These are phyloP conservation scores for Diaporthe sp. DNA, from an alignment of 2,329 filamentous ascomycete species.

Conservation along the genomic window DNA sequence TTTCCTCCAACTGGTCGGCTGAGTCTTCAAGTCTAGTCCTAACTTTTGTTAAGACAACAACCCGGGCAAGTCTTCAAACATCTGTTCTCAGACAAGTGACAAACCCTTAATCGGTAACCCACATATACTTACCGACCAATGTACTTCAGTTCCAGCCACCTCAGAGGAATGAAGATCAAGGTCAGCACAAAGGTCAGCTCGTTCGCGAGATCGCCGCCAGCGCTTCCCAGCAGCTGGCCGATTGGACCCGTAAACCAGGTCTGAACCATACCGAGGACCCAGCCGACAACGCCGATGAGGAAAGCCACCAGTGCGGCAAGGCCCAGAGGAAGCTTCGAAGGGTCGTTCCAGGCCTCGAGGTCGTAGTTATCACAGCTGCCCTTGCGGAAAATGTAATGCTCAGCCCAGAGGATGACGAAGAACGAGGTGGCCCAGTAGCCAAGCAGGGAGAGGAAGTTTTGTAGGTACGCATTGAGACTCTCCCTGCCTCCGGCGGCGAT, in stretches of 20 bases:
- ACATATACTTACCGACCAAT: conserved; percentile 50
- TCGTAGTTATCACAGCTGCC: conserved; percentile 58
- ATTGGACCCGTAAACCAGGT: conserved; percentile 65
- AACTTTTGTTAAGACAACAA: neutral
- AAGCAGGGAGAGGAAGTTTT: conserved; percentile 61
- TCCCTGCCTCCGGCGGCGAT: conserved; percentile 57
- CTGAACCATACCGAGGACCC: conserved; percentile 70
- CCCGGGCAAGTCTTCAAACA: neutral
- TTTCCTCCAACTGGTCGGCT: neutral
- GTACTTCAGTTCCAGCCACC: conserved; percentile 62
- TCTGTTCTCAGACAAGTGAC: neutral
- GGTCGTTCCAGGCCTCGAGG: conserved; percentile 61
- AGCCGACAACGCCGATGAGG: conserved; percentile 58
- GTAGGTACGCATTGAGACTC: conserved; percentile 56
- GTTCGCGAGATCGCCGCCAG: conserved; percentile 64
- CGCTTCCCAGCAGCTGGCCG: conserved; percentile 55
- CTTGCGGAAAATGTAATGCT: conserved; percentile 61
- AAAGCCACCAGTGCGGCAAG: conserved; percentile 58
- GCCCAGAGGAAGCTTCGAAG: conserved; percentile 56
- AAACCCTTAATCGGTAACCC: no score
- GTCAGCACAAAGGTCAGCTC: conserved; percentile 65
- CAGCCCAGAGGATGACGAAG: conserved; percentile 59
- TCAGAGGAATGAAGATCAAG: conserved; percentile 57
- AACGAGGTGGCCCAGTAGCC: conserved; percentile 64
- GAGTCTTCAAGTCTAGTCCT: neutral